These are phyloP conservation scores for Epichloe amarillans DNA, from an alignment of 2,329 filamentous ascomycete species.

Conservation along the genomic window DNA sequence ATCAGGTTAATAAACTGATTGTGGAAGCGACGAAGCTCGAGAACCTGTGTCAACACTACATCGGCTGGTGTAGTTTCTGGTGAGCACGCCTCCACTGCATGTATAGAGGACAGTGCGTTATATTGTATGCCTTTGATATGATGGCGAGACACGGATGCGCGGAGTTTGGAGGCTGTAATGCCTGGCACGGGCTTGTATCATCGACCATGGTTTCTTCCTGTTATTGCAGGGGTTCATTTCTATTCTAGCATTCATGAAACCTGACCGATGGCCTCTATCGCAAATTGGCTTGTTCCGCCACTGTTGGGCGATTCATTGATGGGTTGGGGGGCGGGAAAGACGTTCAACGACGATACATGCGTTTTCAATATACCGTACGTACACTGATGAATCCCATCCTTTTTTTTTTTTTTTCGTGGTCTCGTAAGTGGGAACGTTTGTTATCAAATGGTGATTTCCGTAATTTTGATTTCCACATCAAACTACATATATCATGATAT, in stretches of 20 bases:
- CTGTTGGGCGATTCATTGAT: background rate
- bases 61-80: constrained; percentile 99
- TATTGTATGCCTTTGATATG: background rate
- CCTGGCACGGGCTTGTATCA: background rate
- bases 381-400: background rate
- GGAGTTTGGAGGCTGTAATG: constrained; percentile 2
- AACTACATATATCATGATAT: background rate
- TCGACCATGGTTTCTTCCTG: background rate
- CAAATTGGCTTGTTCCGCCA: background rate
- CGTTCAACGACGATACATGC: background rate
- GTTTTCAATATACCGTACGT: background rate
- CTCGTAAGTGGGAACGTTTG: no score
- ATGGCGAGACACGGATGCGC: background rate
- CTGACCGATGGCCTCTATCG: background rate
- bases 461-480: background rate
- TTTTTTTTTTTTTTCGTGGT: background rate
- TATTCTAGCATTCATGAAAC: background rate
- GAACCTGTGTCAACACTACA: constrained; percentile 97
- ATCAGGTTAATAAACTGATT: constrained; percentile 89
- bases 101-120: background rate
- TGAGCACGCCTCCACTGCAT: constrained; percentile 24
- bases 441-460: no score
- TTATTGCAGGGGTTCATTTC: background rate
- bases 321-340: background rate
- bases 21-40: constrained; percentile 92